A percentile compares a stretch with the other conserved stretches of the same genome.
Conservation (phyloP, 805 yeast species). For the Cyberlindnera petersonii region DNA sequence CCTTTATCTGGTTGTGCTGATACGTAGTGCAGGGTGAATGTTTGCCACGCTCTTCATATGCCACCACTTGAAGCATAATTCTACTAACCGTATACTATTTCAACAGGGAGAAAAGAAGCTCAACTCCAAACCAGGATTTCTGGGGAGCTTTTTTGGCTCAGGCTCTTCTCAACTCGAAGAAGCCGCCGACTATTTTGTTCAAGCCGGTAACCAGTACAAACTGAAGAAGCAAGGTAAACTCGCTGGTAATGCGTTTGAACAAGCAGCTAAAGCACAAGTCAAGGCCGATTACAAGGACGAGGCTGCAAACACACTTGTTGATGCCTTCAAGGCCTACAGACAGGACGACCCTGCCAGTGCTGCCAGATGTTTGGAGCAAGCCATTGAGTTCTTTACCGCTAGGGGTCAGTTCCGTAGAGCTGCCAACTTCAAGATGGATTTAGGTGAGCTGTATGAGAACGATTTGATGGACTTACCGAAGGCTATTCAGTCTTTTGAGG, state of each 20-base stretch:
- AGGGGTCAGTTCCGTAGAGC: constrained; percentile 96
- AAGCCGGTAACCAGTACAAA: constrained; percentile 90
- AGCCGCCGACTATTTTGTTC: constrained; percentile 83
- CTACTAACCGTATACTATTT: not conserved
- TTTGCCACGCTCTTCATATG: not conserved
- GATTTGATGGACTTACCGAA: constrained; percentile 60
- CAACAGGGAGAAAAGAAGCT: constrained; percentile 65
- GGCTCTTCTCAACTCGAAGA: constrained; percentile 73
- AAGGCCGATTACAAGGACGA: constrained; percentile 80
- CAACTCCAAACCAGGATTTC: constrained; percentile 66
- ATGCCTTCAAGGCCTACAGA: constrained; percentile 84
- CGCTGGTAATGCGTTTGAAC: constrained; percentile 82
- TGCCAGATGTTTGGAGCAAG: constrained; percentile 69
- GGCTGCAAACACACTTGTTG: constrained; percentile 85
- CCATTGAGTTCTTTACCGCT: constrained; percentile 78
- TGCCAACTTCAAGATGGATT: constrained; percentile 88
- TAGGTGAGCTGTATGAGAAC: constrained; percentile 81
- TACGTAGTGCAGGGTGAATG: not conserved
- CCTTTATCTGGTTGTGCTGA: not conserved
- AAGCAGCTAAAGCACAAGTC: constrained; percentile 78
- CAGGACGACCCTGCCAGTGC: constrained; percentile 71
- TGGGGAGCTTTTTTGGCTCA: constrained; percentile 59
- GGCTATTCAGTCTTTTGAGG: constrained; percentile 78
- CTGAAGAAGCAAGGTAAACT: constrained; percentile 63
- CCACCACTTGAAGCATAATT: not conserved